Conservation (phyloP, 129 eudicot species). For the Tagetes patula region DNA sequence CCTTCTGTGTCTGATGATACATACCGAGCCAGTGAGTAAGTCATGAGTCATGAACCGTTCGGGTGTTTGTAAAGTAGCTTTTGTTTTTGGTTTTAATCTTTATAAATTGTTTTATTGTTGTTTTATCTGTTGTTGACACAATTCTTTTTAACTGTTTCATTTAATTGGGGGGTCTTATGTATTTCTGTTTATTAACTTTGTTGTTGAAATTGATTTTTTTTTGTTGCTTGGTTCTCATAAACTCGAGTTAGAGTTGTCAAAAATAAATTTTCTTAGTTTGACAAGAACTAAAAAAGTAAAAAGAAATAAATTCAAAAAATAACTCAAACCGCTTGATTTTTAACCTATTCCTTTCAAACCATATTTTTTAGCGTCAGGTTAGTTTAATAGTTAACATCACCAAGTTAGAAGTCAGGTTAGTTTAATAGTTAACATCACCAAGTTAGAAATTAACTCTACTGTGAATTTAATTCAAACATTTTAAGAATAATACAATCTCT, state of each 20-base stretch:
- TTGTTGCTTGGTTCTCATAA: background rate
- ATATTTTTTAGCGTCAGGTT: no score
- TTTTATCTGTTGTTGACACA: slow-evolving; percentile 20
- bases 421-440: no score
- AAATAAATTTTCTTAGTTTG: no score
- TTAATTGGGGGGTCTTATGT: slow-evolving; percentile 6
- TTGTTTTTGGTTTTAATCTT: slow-evolving; percentile 2
- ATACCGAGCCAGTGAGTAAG: slow-evolving; percentile 52
- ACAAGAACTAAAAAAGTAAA: no score
- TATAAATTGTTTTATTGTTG: background rate
- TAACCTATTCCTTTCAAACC: no score
- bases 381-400: no score
- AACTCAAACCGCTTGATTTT: no score
- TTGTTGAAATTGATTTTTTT: slow-evolving; percentile 17
- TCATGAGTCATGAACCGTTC: slow-evolving; percentile 14
- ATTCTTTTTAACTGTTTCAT: slow-evolving; percentile 8
- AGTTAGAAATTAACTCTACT: no score
- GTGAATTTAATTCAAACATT: no score
- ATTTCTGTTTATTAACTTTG: slow-evolving; percentile 3
- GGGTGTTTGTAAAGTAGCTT: slow-evolving; percentile 29
- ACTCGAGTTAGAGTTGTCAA: background rate
- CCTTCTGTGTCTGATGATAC: slow-evolving; percentile 65
- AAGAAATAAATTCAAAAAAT: no score
- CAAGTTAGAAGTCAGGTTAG: no score
- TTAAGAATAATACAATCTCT: no score